A percentile compares a stretch with the other conserved stretches of the same genome.
phyloP scores from a whole-genome alignment of 805 yeast species.

The baker's yeast (Saccharomyces cerevisiae) region DNA sequence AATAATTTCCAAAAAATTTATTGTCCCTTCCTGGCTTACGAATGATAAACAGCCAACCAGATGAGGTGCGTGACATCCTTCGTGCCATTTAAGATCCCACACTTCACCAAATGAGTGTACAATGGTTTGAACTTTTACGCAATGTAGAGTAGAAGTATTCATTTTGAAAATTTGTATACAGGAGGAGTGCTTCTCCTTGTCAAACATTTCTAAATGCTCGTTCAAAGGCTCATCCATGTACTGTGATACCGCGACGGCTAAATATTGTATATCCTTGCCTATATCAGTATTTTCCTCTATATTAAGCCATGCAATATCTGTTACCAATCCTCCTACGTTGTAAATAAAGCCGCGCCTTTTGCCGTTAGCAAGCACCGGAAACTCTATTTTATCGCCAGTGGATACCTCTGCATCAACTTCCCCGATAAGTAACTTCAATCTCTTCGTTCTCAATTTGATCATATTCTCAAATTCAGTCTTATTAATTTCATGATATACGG shows the following conservation, averaged over 20 bases:
- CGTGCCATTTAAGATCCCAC: constrained; percentile 30
- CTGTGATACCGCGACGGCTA: constrained; percentile 46
- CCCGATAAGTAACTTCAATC: constrained; percentile 15
- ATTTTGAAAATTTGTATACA: constrained; percentile 41
- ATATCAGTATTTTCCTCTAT: constrained; percentile 15
- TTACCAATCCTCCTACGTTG: constrained; percentile 45
- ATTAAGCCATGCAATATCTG: constrained; percentile 47
- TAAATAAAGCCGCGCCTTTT: constrained; percentile 34
- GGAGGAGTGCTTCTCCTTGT: constrained; percentile 28
- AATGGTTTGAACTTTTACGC: constrained; percentile 28
- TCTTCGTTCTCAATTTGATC: constrained; percentile 20
- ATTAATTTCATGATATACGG: constrained; percentile 14
- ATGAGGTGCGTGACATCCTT: constrained; percentile 19
- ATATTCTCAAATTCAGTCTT: constrained; percentile 15
- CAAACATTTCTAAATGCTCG: constrained; percentile 22
- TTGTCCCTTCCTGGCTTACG: constrained; percentile 48
- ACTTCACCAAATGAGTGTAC: constrained; percentile 40
- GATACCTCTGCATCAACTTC: constrained; percentile 14
- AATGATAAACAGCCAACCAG: constrained; percentile 42
- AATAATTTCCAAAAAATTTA: constrained; percentile 40
- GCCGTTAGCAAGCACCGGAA: constrained; percentile 23
- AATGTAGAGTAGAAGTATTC: constrained; percentile 21
- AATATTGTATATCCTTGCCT: constrained; percentile 26
- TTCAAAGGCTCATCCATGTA: constrained; percentile 24
- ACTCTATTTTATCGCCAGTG: constrained; percentile 17